phyloP scores from a whole-genome alignment of 169 alveolate genomes.

The Plasmodium cynomolgi region DNA sequence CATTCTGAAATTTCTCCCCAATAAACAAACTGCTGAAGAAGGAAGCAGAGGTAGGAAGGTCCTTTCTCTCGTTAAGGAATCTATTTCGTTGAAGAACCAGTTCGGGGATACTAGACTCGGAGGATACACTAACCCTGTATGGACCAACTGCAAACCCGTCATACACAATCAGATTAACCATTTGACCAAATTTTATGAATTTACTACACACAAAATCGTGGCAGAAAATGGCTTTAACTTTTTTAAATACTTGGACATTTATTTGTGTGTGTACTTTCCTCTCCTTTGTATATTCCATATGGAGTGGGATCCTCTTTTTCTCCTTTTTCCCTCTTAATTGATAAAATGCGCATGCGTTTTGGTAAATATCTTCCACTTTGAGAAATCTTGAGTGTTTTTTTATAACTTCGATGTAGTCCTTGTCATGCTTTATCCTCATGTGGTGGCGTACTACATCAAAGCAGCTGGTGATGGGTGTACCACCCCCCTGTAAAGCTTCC shows the following conservation, averaged over 20 bases:
- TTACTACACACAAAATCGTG: constrained; percentile 72
- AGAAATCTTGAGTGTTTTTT: background rate
- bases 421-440: constrained; percentile 1
- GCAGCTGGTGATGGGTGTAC: constrained; percentile 7
- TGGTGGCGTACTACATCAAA: constrained; percentile 7
- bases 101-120: background rate
- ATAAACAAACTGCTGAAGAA: constrained; percentile 17
- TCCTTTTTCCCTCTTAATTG: constrained; percentile 24
- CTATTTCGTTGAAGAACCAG: constrained; percentile 2
- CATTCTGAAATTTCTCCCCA: background rate
- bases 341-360: constrained; percentile 17
- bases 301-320: background rate
- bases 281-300: constrained; percentile 10
- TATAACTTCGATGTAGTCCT: background rate
- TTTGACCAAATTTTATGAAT: constrained; percentile 25
- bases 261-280: background rate
- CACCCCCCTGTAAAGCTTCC: background rate
- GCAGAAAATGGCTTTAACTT: constrained; percentile 34
- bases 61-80: background rate
- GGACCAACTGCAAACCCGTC: constrained; percentile 33
- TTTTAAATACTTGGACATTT: constrained; percentile 1
- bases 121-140: background rate
- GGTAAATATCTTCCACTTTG: background rate
- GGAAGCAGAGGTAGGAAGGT: background rate
- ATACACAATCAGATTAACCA: constrained; percentile 11